Conservation (phyloP, 78 protist species). For the slime mould (Dictyostelium discoideum) region DNA sequence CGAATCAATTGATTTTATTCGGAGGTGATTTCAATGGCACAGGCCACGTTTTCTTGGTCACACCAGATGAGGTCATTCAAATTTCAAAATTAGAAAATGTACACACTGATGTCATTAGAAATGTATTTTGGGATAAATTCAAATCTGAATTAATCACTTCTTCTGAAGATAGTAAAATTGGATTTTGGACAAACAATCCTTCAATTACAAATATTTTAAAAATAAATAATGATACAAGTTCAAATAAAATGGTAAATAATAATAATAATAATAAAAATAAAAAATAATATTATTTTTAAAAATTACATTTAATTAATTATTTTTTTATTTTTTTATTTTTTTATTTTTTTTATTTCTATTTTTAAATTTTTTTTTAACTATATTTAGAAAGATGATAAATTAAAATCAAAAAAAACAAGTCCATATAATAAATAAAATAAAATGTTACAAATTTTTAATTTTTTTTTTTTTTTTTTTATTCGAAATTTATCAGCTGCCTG, state of each 20-base stretch:
- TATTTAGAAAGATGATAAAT: not conserved
- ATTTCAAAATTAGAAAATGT: conserved; percentile 3
- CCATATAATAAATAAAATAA: not conserved
- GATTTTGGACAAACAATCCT: conserved; percentile 49
- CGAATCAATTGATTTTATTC: conserved; percentile 14
- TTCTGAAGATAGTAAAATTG: conserved; percentile 55
- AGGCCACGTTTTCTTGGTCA: not conserved
- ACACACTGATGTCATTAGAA: conserved; percentile 55
- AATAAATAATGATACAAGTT: not conserved
- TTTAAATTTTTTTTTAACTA: not conserved
- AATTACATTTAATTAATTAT: not conserved
- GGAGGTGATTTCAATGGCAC: conserved; percentile 57
- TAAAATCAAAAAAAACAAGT: not conserved
- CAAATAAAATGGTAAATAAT: not conserved
- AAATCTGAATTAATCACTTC: conserved; percentile 44
- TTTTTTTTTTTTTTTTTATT: no score
- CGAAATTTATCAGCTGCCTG: no score
- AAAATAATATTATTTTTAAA: not conserved
- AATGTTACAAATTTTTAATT: no score
- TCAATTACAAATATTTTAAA: not conserved
- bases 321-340: not conserved
- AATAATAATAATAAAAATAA: not conserved
- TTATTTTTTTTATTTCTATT: not conserved
- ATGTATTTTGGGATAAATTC: conserved; percentile 38
- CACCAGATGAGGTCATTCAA: not conserved